Percentiles rank a stretch among this genome's conserved stretches.
Evolutionary conservation across 495 filamentous ascomycete genomes (phyloP).

Genomic region (Trichoderma orchidacearum): DNA sequence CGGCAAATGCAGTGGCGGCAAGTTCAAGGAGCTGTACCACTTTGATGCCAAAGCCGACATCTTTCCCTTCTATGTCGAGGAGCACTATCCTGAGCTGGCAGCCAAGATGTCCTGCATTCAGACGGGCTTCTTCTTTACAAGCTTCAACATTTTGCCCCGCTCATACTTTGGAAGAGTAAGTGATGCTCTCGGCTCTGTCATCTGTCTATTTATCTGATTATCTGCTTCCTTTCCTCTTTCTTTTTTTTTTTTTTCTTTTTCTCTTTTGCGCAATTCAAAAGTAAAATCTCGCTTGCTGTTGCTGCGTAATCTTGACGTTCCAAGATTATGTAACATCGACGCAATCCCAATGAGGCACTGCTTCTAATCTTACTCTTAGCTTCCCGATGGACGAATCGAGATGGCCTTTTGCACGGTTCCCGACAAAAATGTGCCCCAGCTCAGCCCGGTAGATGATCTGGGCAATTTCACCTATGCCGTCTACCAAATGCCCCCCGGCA

Average conservation of each 20-base stretch:
- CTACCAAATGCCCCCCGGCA: conserved; percentile 24
- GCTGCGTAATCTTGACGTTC: no score
- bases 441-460: conserved; percentile 23
- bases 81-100: conserved; percentile 23
- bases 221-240: no score
- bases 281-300: no score
- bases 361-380: conserved; percentile 4
- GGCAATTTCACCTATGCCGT: conserved; percentile 31
- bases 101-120: conserved; percentile 32
- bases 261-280: no score
- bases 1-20: conserved; percentile 20
- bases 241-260: no score
- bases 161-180: conserved; percentile 23
- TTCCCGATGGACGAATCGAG: conserved; percentile 17
- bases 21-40: conserved; percentile 24
- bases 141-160: conserved; percentile 20
- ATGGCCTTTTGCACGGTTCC: conserved; percentile 24
- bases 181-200: neutral
- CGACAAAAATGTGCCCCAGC: conserved; percentile 18
- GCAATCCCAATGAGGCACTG: neutral
- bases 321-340: no score
- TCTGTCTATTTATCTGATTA: no score
- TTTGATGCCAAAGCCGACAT: conserved; percentile 29
- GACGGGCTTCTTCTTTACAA: conserved; percentile 29
- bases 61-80: conserved; percentile 23